These are phyloP conservation scores for Haematococcus lacustris DNA, from an alignment of 139 green algal genomes.

Conservation along the genomic window DNA sequence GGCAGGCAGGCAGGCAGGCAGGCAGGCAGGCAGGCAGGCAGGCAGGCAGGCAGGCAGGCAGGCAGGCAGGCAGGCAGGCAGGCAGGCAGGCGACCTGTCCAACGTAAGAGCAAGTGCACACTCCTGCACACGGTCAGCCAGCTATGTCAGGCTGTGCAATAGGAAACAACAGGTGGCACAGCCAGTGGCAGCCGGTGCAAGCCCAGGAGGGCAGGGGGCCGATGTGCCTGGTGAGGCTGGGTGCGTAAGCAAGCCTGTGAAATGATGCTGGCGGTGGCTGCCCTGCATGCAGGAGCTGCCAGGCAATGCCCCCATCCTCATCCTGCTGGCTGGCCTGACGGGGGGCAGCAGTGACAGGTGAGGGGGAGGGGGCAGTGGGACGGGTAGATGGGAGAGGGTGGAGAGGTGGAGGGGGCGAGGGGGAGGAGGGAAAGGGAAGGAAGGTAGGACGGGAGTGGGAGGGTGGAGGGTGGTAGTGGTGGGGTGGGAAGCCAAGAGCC, in stretches of 20 bases:
- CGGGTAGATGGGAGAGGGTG: no score
- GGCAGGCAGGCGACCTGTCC: constrained; percentile 4
- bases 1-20: neutral
- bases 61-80: neutral
- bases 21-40: neutral
- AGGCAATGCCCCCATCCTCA: constrained; percentile 67
- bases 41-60: neutral
- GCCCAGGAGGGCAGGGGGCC: no score
- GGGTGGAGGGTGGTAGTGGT: no score
- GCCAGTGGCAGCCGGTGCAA: no score
- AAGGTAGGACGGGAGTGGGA: neutral
- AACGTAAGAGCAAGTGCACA: neutral
- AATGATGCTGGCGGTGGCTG: neutral
- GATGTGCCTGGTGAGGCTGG: no score
- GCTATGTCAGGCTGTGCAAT: neutral
- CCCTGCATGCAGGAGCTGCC: constrained; percentile 31
- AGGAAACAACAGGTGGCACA: no score
- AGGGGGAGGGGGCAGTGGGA: no score
- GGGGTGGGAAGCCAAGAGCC: no score
- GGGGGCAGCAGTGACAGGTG: constrained; percentile 74
- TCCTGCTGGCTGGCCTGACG: constrained; percentile 88
- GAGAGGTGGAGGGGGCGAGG: no score
- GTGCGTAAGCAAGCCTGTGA: no score
- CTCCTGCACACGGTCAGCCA: constrained; percentile 1
- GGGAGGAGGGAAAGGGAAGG: neutral